Conservation (phyloP, 768 basidiomycete genomes). For the Paxillus involutus region DNA sequence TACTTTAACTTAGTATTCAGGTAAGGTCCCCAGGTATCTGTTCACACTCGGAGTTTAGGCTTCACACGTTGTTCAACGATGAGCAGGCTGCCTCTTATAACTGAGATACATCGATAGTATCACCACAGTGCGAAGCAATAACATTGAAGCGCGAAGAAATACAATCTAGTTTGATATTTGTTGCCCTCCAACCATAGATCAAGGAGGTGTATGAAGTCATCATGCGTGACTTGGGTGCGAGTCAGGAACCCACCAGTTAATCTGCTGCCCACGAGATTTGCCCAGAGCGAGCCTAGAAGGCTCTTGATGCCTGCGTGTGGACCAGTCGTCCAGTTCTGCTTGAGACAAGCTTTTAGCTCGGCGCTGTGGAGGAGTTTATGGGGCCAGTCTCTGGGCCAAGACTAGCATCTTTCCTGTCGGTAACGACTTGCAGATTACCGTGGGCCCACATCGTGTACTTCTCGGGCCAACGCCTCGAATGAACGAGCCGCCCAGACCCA, state of each 20-base stretch:
- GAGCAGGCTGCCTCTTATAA: too few species aligned
- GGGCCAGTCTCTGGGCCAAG: neutral
- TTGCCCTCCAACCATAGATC: neutral
- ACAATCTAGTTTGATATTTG: too few species aligned
- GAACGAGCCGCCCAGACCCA: neutral
- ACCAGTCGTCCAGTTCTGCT: neutral
- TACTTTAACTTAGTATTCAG: too few species aligned
- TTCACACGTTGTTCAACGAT: too few species aligned
- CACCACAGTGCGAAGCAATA: too few species aligned
- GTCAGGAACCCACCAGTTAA: too few species aligned
- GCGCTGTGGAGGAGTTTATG: neutral
- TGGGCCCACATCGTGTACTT: neutral
- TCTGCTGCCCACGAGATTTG: neutral
- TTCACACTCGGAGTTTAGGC: too few species aligned
- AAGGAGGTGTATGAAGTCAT: neutral
- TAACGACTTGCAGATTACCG: neutral
- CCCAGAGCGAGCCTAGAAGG: neutral
- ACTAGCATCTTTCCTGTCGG: neutral
- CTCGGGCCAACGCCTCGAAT: slow-evolving; percentile 6
- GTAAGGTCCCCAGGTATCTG: too few species aligned
- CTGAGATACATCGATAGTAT: too few species aligned
- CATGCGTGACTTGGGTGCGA: neutral
- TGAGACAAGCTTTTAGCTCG: neutral
- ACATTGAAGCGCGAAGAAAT: too few species aligned
- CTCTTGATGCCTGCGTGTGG: neutral